Evolutionary conservation across 306 rosid genomes (phyloP).

Genomic region (Casuarina equisetifolia): DNA sequence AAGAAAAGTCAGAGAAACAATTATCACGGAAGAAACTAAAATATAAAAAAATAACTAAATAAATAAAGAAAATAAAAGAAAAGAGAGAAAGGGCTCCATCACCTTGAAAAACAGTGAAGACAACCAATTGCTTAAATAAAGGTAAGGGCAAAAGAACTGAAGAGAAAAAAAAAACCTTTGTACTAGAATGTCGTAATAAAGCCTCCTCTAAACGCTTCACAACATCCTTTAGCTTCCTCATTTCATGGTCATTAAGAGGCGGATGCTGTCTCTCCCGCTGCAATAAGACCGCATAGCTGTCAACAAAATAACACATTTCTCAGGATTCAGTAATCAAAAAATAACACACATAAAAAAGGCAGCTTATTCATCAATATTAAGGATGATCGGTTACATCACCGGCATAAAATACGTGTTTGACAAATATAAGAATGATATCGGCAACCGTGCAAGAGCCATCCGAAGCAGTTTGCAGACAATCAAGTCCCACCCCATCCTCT

Average conservation of each 20-base stretch:
- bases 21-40: neutral
- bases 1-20: neutral
- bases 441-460: neutral
- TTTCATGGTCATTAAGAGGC: conserved; percentile 40
- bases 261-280: conserved; percentile 44
- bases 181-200: conserved; percentile 52
- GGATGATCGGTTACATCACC: neutral
- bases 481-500: neutral
- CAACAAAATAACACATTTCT: conserved; percentile 23
- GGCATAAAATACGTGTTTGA: neutral
- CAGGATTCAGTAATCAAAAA: conserved; percentile 10
- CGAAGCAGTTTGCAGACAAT: neutral
- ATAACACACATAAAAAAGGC: conserved; percentile 4
- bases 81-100: neutral
- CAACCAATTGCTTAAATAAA: conserved; percentile 5
- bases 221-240: conserved; percentile 51
- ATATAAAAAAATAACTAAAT: conserved; percentile 7
- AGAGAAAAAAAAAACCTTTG: conserved; percentile 54
- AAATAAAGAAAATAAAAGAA: neutral
- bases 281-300: conserved; percentile 52
- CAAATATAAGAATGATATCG: neutral
- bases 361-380: neutral
- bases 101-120: conserved; percentile 19
- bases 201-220: conserved; percentile 84
- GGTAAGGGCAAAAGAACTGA: conserved; percentile 1